Evolutionary conservation across 2,329 filamentous ascomycete genomes (phyloP).

Genomic region (Hypoxylon rubiginosum): DNA sequence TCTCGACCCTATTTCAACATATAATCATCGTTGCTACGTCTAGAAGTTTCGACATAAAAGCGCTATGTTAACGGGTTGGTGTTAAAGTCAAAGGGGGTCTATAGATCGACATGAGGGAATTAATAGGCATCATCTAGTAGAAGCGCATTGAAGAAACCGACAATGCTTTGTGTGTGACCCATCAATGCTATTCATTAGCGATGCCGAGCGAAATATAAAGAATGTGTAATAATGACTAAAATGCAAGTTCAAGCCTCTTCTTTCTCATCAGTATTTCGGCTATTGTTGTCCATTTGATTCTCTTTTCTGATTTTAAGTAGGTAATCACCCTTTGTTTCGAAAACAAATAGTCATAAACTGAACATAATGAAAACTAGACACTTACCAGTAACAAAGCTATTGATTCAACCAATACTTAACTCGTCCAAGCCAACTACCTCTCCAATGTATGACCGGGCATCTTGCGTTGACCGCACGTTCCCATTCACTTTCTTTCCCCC

Average conservation of each 20-base stretch:
- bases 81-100: conserved; percentile 3
- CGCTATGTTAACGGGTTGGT: neutral
- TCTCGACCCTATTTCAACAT: neutral
- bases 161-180: neutral
- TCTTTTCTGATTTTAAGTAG: neutral
- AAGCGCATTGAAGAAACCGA: neutral
- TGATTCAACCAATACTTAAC: conserved; percentile 20
- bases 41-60: neutral
- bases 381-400: conserved; percentile 29
- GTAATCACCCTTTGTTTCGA: neutral
- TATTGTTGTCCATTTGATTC: neutral
- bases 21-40: neutral
- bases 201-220: neutral
- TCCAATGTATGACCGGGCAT: neutral
- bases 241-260: neutral
- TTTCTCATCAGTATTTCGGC: neutral
- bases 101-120: conserved; percentile 9
- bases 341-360: conserved; percentile 1
- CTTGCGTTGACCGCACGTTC: neutral
- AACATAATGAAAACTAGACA: conserved; percentile 9
- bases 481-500: conserved; percentile 7
- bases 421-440: neutral
- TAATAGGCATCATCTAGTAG: neutral
- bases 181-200: neutral
- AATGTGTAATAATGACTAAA: neutral